These are phyloP conservation scores for Rhynchospora pubera DNA, from an alignment of 176 grass and related monocot species.

Conservation along the genomic window DNA sequence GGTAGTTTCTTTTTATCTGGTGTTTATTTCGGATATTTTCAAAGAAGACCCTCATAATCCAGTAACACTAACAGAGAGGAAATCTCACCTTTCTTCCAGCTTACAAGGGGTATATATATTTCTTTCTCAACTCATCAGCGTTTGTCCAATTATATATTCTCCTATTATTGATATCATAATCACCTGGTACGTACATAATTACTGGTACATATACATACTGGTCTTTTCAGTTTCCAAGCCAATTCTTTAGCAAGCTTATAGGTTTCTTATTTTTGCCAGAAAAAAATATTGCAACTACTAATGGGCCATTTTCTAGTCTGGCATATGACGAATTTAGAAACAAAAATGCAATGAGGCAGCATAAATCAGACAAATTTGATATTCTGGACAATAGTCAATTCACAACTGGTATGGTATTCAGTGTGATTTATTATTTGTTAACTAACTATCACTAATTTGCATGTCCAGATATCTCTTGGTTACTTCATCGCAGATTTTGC, in stretches of 20 bases:
- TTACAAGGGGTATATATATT: conserved; percentile 55
- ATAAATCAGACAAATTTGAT: too few relatives aligned
- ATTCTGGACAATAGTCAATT: background rate
- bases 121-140: background rate
- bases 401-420: background rate
- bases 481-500: conserved; percentile 68
- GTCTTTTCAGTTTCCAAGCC: background rate
- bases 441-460: background rate
- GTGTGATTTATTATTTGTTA: background rate
- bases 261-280: background rate
- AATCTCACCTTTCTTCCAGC: conserved; percentile 55
- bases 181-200: background rate
- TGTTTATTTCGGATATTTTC: conserved; percentile 62
- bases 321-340: background rate
- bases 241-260: background rate
- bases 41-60: conserved; percentile 15
- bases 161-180: background rate
- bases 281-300: background rate
- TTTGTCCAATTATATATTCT: background rate
- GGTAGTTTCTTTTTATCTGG: conserved; percentile 54
- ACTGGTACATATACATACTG: background rate
- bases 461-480: conserved; percentile 55
- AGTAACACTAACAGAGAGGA: conserved; percentile 44
- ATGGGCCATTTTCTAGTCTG: background rate
- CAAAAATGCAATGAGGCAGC: background rate